A percentile compares a stretch with the other conserved stretches of the same genome.
phyloP scores from a whole-genome alignment of 2,329 filamentous ascomycete genomes.

The Aspergillus versicolor region DNA sequence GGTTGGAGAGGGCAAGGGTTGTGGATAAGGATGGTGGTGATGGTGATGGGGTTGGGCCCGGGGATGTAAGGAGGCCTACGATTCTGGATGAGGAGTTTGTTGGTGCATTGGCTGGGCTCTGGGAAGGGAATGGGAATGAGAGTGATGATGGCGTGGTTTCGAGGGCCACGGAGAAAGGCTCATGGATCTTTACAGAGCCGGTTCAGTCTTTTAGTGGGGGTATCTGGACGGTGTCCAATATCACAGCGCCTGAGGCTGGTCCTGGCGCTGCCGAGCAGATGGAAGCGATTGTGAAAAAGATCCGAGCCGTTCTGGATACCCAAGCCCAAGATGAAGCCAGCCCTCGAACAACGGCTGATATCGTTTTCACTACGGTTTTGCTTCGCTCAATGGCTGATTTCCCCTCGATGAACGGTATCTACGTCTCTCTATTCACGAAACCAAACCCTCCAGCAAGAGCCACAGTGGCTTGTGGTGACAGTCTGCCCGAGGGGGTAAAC shows the following conservation, averaged over 20 bases:
- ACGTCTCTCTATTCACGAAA: constrained; percentile 69
- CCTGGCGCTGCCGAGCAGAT: constrained; percentile 42
- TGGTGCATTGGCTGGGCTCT: constrained; percentile 32
- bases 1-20: constrained; percentile 59
- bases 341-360: constrained; percentile 34
- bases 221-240: constrained; percentile 37
- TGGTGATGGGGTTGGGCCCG: constrained; percentile 20
- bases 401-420: constrained; percentile 69
- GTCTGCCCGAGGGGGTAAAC: constrained; percentile 60
- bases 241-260: constrained; percentile 41
- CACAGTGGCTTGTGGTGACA: constrained; percentile 73
- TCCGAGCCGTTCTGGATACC: constrained; percentile 26
- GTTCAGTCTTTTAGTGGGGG: constrained; percentile 21
- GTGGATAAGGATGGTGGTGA: constrained; percentile 42
- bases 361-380: constrained; percentile 59
- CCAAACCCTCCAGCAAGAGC: constrained; percentile 84
- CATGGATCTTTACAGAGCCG: background rate
- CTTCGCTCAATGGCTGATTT: constrained; percentile 82
- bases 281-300: constrained; percentile 23
- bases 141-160: background rate
- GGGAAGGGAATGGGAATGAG: background rate
- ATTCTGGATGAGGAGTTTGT: constrained; percentile 66
- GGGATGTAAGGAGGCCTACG: constrained; percentile 53
- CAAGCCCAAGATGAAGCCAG: background rate
- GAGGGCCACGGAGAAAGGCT: constrained; percentile 2